Percentiles rank a stretch among this genome's conserved stretches.
Evolutionary conservation across 192 early-diverging fungal species (phyloP).

Genomic region (Coemansia sp.): DNA sequence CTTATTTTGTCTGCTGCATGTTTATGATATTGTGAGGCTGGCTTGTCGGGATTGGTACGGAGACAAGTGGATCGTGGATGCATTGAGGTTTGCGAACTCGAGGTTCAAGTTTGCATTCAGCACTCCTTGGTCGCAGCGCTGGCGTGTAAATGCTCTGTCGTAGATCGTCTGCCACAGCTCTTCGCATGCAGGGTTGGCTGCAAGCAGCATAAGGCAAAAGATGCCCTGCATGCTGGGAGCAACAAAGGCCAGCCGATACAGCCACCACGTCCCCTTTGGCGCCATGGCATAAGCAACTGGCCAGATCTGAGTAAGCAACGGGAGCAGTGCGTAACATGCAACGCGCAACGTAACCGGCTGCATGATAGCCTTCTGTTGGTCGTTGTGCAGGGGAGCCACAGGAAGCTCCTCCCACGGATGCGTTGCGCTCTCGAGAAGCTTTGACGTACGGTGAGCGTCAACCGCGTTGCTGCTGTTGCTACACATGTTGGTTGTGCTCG

Average conservation of each 20-base stretch:
- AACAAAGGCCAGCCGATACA: constrained; percentile 12
- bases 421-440: not conserved
- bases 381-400: not conserved
- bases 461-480: not conserved
- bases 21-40: not conserved
- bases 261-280: constrained; percentile 12
- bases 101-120: constrained; percentile 13
- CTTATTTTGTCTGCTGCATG: not conserved
- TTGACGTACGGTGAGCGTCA: not conserved
- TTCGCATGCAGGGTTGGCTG: constrained; percentile 21
- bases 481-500: not conserved
- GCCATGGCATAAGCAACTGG: constrained; percentile 14
- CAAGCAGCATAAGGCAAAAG: constrained; percentile 14
- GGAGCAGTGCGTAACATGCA: constrained; percentile 11
- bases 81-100: constrained; percentile 28
- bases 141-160: not conserved
- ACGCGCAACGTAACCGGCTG: constrained; percentile 13
- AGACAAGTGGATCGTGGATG: constrained; percentile 40
- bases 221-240: constrained; percentile 29
- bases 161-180: not conserved
- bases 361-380: not conserved
- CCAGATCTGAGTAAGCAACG: constrained; percentile 24
- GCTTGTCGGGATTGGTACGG: constrained; percentile 38
- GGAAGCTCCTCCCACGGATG: constrained; percentile 16
- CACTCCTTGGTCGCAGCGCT: not conserved